Evolutionary conservation across 139 green algal species (phyloP), one percentile per base, ranked within the genome.

Genomic region (Chlamydomonas eustigma): DNA sequence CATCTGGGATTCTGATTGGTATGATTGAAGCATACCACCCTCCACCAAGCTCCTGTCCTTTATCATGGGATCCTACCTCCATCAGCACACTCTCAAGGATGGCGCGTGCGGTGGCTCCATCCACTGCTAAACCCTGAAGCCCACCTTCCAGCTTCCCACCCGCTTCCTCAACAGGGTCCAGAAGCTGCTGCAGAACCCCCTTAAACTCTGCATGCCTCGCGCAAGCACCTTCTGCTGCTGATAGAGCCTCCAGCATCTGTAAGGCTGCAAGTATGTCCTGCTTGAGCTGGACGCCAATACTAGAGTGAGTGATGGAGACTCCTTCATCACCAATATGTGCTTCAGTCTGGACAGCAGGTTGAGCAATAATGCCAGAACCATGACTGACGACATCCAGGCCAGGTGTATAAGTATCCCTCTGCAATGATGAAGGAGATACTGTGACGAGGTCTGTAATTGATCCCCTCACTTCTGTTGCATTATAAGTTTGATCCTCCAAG

Each of bases 1-100:
- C 52, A 8, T 25, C 18, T 6, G 65, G 31, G 5, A 4, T 12
- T 18, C 44, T 12, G 12, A 58, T 12, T 12, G 34, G 33, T 4
- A 72, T 6, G 28, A 31, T 4, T 31, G 8, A 50, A 8, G 65
- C 8, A 63, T 64, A 75, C 37, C 37, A 75, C 3, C 68, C 68
- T 22, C n/a, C 68, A 3, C 25, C 37, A 28, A 75, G 34, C 37
- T n/a, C 37, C 68, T 58, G 6, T n/a, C 68, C 68, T 36, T 44
- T 75, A 38, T 75, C 37, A 36, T 39, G 64, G 6, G 68, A 38
- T 4, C 24, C 6, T 37, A 75, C 35, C 37, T 75, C 68, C 25
- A 64, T 28, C 68, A 63, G 4, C 30, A 75, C 38, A 28, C 25
- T 44, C 25, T 63, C 4, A n/a, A 75, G 68, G 6, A 30, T 75